phyloP scores from a whole-genome alignment of 441 rosid genomes.

The Manihot esculenta region DNA sequence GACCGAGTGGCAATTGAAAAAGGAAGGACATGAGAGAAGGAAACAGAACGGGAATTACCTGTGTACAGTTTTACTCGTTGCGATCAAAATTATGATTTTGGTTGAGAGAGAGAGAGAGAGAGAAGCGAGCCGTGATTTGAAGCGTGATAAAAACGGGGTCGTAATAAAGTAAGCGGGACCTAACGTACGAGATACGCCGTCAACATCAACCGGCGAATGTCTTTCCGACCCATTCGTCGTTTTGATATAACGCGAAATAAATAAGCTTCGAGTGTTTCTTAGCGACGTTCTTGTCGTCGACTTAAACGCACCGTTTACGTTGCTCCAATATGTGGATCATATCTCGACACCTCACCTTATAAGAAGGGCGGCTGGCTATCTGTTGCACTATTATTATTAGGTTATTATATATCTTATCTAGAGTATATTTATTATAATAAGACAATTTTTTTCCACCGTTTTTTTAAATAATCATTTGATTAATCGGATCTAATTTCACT shows the following conservation, averaged over 20 bases:
- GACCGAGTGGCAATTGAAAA: neutral
- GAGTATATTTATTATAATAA: too few relatives aligned
- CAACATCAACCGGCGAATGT: conserved; percentile 14
- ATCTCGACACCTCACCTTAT: too few relatives aligned
- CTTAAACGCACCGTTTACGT: neutral
- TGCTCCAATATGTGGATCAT: too few relatives aligned
- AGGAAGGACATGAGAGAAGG: neutral
- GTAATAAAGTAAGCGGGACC: neutral
- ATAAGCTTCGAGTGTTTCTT: neutral
- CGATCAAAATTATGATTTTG: neutral
- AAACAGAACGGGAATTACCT: neutral
- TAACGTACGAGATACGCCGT: neutral
- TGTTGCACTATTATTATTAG: too few relatives aligned
- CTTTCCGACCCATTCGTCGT: conserved; percentile 29
- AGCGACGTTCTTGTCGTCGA: conserved; percentile 9
- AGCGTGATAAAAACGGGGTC: conserved; percentile 7
- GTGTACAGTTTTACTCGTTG: neutral
- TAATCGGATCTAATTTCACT: too few relatives aligned
- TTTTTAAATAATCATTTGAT: too few relatives aligned
- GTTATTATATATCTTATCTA: too few relatives aligned
- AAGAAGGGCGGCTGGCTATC: too few relatives aligned
- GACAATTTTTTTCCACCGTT: too few relatives aligned
- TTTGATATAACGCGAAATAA: neutral
- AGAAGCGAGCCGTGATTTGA: neutral
- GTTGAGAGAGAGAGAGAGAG: neutral